These are phyloP conservation scores for Talinum fruticosum DNA, from an alignment of 148 eudicot species.

Conservation along the genomic window DNA sequence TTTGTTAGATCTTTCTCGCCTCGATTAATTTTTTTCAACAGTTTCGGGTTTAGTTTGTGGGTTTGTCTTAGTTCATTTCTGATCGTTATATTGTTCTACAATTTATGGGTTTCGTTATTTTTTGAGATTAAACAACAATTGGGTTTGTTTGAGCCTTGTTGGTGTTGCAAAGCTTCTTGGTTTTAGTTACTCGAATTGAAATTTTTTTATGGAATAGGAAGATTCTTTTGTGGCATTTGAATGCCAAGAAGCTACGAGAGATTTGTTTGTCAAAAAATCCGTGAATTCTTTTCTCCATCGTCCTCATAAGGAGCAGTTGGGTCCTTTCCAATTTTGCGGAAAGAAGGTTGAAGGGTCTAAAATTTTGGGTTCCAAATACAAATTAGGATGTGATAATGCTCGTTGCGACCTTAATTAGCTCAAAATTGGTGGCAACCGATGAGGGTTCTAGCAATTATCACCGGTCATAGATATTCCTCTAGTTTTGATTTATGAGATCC, in stretches of 20 bases:
- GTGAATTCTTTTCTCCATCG: slow-evolving; percentile 32
- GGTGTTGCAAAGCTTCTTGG: not conserved
- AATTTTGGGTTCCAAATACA: slow-evolving; percentile 18
- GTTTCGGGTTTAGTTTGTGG: not conserved
- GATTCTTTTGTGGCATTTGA: slow-evolving; percentile 86
- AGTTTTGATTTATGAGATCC: slow-evolving; percentile 72
- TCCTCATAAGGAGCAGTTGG: slow-evolving; percentile 31
- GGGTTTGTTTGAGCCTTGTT: slow-evolving; percentile 11
- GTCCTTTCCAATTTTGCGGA: slow-evolving; percentile 23
- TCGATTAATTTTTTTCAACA: not conserved
- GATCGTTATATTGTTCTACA: not conserved
- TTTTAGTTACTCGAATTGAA: slow-evolving; percentile 6
- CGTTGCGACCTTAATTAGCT: slow-evolving; percentile 16
- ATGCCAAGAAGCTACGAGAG: slow-evolving; percentile 51
- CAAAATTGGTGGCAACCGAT: slow-evolving; percentile 27
- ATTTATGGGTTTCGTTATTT: not conserved
- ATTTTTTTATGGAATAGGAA: slow-evolving; percentile 14
- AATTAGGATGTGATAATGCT: slow-evolving; percentile 32
- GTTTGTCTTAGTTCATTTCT: not conserved
- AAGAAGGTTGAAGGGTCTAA: slow-evolving; percentile 35
- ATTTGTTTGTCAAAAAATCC: slow-evolving; percentile 35
- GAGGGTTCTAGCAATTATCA: slow-evolving; percentile 29
- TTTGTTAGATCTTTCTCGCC: not conserved
- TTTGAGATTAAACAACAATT: slow-evolving; percentile 13
- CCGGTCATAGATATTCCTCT: slow-evolving; percentile 74